Base-by-base conservation (phyloP, 2,329 filamentous ascomycete genomes). In the Hortaea sp. region DNA sequence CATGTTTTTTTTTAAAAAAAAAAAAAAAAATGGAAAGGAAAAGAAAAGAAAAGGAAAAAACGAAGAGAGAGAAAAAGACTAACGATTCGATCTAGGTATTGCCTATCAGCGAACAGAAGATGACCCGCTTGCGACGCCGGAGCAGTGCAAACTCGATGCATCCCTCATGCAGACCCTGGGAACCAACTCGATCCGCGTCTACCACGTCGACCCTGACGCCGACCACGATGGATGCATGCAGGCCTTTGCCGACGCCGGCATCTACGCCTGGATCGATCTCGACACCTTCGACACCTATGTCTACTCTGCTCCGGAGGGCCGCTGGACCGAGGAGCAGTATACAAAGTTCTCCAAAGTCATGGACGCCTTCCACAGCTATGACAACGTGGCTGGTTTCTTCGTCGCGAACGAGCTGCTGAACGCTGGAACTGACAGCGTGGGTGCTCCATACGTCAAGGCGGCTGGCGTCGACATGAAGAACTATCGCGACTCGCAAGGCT, bases 371-470 rank as follows among this genome's bases (percentile, higher is more conserved):
- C 77, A 84, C 39, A 66, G 74, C 42, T 94, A 84, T 63, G 77
- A 88, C 66, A 94, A 94, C 63, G 75, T 85, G 1, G 79, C 88
- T 7, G 88, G 85, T 40, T 85, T 92, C 64, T 90, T 94, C 58
- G 76, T 95, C 49, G 89, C 88, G 53, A 95, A 95, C 61, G 88
- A 95, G 65, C 84, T 92, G 39, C 62, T 94, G 57, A 84, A 82
- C 37, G 71, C 69, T 40, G 59, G 66, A 62, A 55, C 73, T 43
- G 72, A 75, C 49, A 76, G 75, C n/a, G 62, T 67, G 28, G 83
- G 84, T 30, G 87, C 87, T 6, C 86, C 88, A 2, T 94, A 82
- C 63, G 80, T 94, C 68, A 88, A 94, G 66, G 83, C 87, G 42
- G 85, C 87, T 29, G 77, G 81, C 40, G 79, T 84, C 50, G 88